Base-by-base conservation (phyloP, 768 basidiomycete genomes). In the Coprinopsis strossmayeri region DNA sequence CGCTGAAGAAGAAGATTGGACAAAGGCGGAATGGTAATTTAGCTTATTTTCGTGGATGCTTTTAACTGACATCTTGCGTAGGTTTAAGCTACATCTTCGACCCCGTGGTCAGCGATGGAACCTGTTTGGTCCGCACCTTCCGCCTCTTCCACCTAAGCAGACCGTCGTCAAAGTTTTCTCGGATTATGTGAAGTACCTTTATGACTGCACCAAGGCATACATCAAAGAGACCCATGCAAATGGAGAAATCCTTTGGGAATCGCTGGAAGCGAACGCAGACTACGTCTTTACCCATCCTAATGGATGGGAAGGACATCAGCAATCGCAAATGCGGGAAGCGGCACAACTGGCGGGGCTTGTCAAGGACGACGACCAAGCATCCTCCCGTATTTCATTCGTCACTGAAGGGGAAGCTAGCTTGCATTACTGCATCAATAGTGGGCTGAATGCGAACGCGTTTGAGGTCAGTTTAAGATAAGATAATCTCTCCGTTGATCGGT, bases 351-450 rank as follows among this genome's bases (percentile, higher is more conserved):
- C 76, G 0, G 76, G 76, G 9, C 67, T 83, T n/a, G 61, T 82
- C 5, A 57, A 69, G 0, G 57, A 70, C 42, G 66, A 59, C 0
- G 42, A 54, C 1, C 66, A 63, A 4, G 70, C 64, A 0, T 68
- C 64, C 15, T 59, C 63, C 3, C 69, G 75, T 0, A 54, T 81
- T 5, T 69, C 69, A 5, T 72, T 82, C 47, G 67, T 82, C 17
- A 79, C 78, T 0, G 79, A 81, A 54, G 80, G 79, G 0, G 80
- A 82, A 53, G 80, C 80, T 0, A 77, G 75, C 54, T 55, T 81
- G 3, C 72, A 81, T 51, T 80, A 67, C 54, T 81, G 78, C 46
- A 63, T 80, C n/a, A 61, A 68, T 15, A 71, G 68, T 45, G 68
- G 73, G 0, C 49, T 76, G 9, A 66, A 66, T 3, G 66, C 63